These are phyloP conservation scores for Aschersonia sp. DNA, from an alignment of 2,329 filamentous ascomycete genomes.

Conservation along the genomic window DNA sequence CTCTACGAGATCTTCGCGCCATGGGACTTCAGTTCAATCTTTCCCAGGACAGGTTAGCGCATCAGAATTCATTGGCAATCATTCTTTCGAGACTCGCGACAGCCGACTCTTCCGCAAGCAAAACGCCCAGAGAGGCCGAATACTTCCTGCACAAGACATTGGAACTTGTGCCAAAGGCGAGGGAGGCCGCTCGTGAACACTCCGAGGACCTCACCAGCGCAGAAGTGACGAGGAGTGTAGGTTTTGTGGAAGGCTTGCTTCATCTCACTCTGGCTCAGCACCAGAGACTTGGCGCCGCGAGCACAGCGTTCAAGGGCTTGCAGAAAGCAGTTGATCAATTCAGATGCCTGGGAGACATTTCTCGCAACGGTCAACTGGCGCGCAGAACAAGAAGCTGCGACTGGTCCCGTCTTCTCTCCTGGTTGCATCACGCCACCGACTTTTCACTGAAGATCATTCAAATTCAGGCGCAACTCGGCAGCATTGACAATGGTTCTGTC, in stretches of 20 bases:
- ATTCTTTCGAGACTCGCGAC: slow-evolving; percentile 48
- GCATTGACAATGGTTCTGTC: slow-evolving; percentile 28
- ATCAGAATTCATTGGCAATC: slow-evolving; percentile 55
- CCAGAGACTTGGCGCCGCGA: slow-evolving; percentile 25
- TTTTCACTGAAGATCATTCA: slow-evolving; percentile 47
- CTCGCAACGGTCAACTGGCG: slow-evolving; percentile 10
- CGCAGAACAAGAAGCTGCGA: slow-evolving; percentile 8
- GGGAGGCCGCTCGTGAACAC: slow-evolving; percentile 55
- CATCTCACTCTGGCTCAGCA: slow-evolving; percentile 49
- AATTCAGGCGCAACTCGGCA: slow-evolving; percentile 52
- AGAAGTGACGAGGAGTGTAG: slow-evolving; percentile 65
- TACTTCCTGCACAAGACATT: slow-evolving; percentile 69
- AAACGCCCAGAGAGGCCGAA: slow-evolving; percentile 30
- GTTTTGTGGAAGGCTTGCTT: slow-evolving; percentile 76
- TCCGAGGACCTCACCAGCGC: slow-evolving; percentile 72
- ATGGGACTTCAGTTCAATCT: slow-evolving; percentile 88
- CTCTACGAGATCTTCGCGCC: slow-evolving; percentile 62
- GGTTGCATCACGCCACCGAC: slow-evolving; percentile 56
- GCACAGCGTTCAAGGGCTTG: slow-evolving; percentile 23
- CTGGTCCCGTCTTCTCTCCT: slow-evolving; percentile 23
- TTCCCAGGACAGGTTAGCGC: slow-evolving; percentile 54
- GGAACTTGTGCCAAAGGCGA: slow-evolving; percentile 54
- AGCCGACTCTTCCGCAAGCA: slow-evolving; percentile 16
- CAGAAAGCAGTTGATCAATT: slow-evolving; percentile 21
- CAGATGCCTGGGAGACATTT: slow-evolving; percentile 16